Conservation (phyloP, 768 basidiomycete genomes). For the Chiua virens region DNA sequence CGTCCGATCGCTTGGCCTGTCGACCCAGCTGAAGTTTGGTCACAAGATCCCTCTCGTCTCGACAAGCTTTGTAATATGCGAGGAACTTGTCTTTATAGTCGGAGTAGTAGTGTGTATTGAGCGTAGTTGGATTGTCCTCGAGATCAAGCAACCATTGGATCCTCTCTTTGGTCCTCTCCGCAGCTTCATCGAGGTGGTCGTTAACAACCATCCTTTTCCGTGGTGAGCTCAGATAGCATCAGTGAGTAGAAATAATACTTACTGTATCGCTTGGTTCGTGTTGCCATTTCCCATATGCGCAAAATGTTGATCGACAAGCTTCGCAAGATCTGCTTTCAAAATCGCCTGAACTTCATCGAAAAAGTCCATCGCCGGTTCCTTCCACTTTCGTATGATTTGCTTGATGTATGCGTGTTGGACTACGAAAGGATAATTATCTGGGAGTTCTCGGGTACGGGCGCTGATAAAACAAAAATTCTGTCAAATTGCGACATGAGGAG, state of each 20-base stretch:
- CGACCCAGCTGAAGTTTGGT: slow-evolving; percentile 1
- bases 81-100: slow-evolving; percentile 54
- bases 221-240: neutral
- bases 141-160: slow-evolving; percentile 51
- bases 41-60: slow-evolving; percentile 8
- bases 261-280: neutral
- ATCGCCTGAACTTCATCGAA: slow-evolving; percentile 40
- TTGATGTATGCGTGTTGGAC: slow-evolving; percentile 48
- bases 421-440: slow-evolving; percentile 66
- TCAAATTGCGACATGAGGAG: neutral
- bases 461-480: slow-evolving; percentile 39
- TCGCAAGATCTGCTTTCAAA: slow-evolving; percentile 41
- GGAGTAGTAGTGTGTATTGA: slow-evolving; percentile 51
- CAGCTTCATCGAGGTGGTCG: slow-evolving; percentile 49
- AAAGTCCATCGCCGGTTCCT: slow-evolving; percentile 45
- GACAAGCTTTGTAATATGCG: slow-evolving; percentile 42
- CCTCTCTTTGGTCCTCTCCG: slow-evolving; percentile 37
- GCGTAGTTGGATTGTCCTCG: slow-evolving; percentile 48
- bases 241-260: too few relatives aligned
- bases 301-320: slow-evolving; percentile 51
- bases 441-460: slow-evolving; percentile 66
- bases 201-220: slow-evolving; percentile 45
- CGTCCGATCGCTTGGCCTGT: neutral
- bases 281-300: slow-evolving; percentile 32
- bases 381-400: slow-evolving; percentile 48